Conservation (phyloP, 257 asterid species). For the Fraxinus excelsior region DNA sequence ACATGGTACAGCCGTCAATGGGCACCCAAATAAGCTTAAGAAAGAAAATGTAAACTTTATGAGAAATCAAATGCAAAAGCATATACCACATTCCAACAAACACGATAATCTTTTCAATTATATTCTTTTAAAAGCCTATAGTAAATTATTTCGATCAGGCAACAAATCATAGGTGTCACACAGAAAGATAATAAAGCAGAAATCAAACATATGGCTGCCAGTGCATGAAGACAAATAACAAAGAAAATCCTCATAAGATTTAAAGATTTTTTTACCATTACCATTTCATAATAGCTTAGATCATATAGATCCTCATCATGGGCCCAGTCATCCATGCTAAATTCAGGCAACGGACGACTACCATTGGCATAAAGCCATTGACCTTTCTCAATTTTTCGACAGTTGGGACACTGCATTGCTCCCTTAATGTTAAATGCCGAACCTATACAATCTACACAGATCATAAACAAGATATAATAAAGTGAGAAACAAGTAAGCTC, state of each 20-base stretch:
- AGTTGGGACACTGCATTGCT: slow-evolving; percentile 99
- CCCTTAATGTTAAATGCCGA: slow-evolving; percentile 95
- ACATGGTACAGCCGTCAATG: not conserved
- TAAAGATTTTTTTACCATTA: slow-evolving; percentile 23
- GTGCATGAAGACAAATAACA: not conserved
- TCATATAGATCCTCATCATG: slow-evolving; percentile 92
- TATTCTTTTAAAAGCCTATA: not conserved
- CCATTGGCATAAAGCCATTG: slow-evolving; percentile 97
- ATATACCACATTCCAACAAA: not conserved
- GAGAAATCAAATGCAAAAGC: not conserved
- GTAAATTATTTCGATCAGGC: not conserved
- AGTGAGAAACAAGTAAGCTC: slow-evolving; percentile 14
- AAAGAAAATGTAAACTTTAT: not conserved
- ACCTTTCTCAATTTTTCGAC: slow-evolving; percentile 95
- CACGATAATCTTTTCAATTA: not conserved
- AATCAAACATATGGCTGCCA: not conserved
- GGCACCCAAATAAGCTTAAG: not conserved
- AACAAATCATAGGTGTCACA: not conserved
- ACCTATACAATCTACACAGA: slow-evolving; percentile 90
- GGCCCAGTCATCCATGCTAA: slow-evolving; percentile 89
- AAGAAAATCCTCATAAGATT: slow-evolving; percentile 5
- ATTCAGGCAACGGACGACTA: slow-evolving; percentile 75
- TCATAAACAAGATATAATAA: slow-evolving; percentile 18
- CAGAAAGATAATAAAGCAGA: slow-evolving; percentile 3
- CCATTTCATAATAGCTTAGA: slow-evolving; percentile 86